Conservation (phyloP, 1,284 basidiomycete genomes). For the Coniferiporia sulphurascens region DNA sequence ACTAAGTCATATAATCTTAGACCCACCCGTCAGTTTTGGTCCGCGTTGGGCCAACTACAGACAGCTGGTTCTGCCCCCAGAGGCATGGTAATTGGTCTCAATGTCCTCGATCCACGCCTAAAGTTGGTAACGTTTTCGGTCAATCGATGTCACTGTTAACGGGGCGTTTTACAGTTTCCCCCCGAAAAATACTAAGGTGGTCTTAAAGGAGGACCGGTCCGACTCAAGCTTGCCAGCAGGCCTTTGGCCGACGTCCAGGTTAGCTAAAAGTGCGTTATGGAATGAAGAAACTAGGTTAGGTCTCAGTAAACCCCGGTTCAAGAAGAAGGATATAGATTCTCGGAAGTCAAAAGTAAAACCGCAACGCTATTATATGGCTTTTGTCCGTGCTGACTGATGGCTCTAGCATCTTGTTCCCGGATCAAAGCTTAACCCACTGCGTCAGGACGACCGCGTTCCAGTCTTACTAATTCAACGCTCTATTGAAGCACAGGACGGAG, state of each 20-base stretch:
- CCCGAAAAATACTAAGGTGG: slow-evolving; percentile 62
- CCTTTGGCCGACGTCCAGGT: slow-evolving; percentile 50
- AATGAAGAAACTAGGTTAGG: slow-evolving; percentile 46
- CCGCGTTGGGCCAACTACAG: slow-evolving; percentile 52
- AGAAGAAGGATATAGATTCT: slow-evolving; percentile 81
- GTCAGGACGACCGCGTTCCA: slow-evolving; percentile 78
- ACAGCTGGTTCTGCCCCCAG: slow-evolving; percentile 62
- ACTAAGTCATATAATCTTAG: neutral
- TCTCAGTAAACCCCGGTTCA: slow-evolving; percentile 62
- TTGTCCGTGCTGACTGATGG: neutral
- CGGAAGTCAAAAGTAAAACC: slow-evolving; percentile 59
- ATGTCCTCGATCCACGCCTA: slow-evolving; percentile 76
- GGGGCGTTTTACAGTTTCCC: slow-evolving; percentile 54
- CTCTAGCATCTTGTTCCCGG: slow-evolving; percentile 72
- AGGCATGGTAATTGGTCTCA: slow-evolving; percentile 73
- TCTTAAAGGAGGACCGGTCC: slow-evolving; percentile 21
- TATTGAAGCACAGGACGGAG: slow-evolving; percentile 37
- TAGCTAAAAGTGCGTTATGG: slow-evolving; percentile 74
- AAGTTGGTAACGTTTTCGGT: slow-evolving; percentile 39
- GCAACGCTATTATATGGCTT: slow-evolving; percentile 13
- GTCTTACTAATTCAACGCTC: slow-evolving; percentile 79
- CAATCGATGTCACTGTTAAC: slow-evolving; percentile 7
- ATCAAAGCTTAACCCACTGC: slow-evolving; percentile 54
- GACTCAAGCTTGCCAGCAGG: slow-evolving; percentile 26
- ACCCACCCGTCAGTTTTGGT: slow-evolving; percentile 59